phyloP scores from a whole-genome alignment of 495 filamentous ascomycete genomes.

The Hypoxylon trugodes region DNA sequence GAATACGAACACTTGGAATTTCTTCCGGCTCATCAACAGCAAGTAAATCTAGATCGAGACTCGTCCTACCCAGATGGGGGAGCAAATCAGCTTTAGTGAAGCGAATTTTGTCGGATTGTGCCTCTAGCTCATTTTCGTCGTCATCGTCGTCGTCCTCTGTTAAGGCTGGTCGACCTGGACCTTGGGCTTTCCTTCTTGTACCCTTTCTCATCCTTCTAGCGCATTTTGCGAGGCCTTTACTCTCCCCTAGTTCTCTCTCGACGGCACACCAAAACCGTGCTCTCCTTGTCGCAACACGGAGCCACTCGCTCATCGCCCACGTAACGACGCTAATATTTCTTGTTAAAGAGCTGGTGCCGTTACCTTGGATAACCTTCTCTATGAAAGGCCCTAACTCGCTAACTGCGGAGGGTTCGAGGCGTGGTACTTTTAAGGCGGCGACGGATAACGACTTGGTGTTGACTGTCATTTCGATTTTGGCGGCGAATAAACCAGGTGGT shows the following conservation, averaged over 20 bases:
- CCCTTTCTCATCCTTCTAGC: constrained; percentile 37
- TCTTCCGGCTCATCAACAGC: constrained; percentile 22
- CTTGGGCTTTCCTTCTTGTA: constrained; percentile 27
- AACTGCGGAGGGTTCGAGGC: constrained; percentile 52
- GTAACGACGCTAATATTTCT: constrained; percentile 56
- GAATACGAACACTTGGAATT: constrained; percentile 50
- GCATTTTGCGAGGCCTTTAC: constrained; percentile 39
- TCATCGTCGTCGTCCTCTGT: constrained; percentile 34
- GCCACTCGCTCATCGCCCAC: constrained; percentile 65
- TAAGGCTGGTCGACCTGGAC: constrained; percentile 12
- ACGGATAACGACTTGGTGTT: constrained; percentile 53
- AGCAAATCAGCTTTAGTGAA: constrained; percentile 42
- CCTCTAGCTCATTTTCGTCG: constrained; percentile 19
- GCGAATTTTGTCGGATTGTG: constrained; percentile 12
- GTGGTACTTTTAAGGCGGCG: constrained; percentile 48
- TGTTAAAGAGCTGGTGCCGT: constrained; percentile 43
- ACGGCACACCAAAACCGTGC: constrained; percentile 58
- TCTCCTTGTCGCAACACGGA: constrained; percentile 53
- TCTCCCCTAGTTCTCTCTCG: constrained; percentile 50
- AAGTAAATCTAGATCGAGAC: constrained; percentile 52
- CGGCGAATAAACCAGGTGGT: constrained; percentile 53
- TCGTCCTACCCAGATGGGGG: constrained; percentile 54
- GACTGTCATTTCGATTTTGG: constrained; percentile 57
- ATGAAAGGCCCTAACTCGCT: constrained; percentile 55
- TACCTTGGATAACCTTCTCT: constrained; percentile 32